Base-by-base conservation (phyloP, 139 green algal species). In the Raphidocelis subcapitata region DNA sequence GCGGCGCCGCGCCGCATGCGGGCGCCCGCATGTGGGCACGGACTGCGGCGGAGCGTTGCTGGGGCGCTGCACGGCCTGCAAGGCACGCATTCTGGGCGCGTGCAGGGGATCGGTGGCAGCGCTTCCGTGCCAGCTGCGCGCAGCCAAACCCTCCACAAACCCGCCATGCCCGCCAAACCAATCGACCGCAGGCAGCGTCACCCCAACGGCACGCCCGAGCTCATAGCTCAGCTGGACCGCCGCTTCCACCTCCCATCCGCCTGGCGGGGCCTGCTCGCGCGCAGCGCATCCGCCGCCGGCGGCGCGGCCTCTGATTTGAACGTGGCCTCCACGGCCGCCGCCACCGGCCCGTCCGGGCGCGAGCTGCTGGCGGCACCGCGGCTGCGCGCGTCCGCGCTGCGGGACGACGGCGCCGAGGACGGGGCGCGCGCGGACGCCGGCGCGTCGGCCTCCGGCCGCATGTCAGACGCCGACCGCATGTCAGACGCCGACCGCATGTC, bases 101-200 rank as follows among this genome's bases (percentile, higher is more conserved):
- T n/a, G n/a, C n/a, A n/a, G n/a, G n/a, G n/a, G n/a, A n/a, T n/a
- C n/a, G n/a, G n/a, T n/a, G n/a, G n/a, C n/a, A n/a, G n/a, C n/a
- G n/a, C n/a, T n/a, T n/a, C n/a, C 8, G 8, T 65, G 28, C 28
- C 3, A 10, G 33, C 23, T 37, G 3, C 5, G 3, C 59, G n/a
- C 59, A 65, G 23, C 28, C 3, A 41, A 37, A 23, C 12, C 26
- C 24, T 21, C 14, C 14, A 23, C 21, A 32, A 63, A n/a, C 28
- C 14, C 20, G n/a, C 56, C 18, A 21, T 23, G 14, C n/a, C 28
- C 28, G 18, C 20, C 26, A 16, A 32, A 16, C 24, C 26, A 12
- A 16, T 65, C 8, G 24, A 28, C 51, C n/a, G 37, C 72, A 92
- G 90, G 77, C 84, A 91, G 79, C 81, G 90, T 3, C 86, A 94